A percentile compares a stretch with the other conserved stretches of the same genome.
Evolutionary conservation across 257 asterid species (phyloP).

Genomic region (Catharanthus roseus): DNA sequence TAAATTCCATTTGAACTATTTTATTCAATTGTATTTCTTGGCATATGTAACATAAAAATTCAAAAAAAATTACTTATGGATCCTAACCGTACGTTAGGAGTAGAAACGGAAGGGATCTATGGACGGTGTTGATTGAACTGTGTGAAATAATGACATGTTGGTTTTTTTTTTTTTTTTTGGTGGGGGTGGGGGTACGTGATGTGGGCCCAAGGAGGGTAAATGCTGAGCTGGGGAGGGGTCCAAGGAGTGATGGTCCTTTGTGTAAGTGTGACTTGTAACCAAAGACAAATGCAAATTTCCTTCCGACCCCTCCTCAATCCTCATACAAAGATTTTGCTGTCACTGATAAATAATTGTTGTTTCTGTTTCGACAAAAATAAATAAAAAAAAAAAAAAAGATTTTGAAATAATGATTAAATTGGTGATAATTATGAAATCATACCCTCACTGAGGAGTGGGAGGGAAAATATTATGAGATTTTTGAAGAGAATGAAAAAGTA

Average conservation of each 20-base stretch:
- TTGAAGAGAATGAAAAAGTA: conserved; percentile 12
- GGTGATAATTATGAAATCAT: not conserved
- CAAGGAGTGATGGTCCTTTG: conserved; percentile 34
- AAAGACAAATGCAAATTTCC: too few species aligned
- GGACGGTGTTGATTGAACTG: too few species aligned
- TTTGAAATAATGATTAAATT: not conserved
- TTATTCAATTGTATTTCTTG: too few species aligned
- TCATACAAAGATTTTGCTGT: not conserved
- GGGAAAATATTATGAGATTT: conserved; percentile 2
- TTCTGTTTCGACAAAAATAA: not conserved
- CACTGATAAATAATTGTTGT: conserved; percentile 9
- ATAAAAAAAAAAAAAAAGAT: too few species aligned
- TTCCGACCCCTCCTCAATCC: too few species aligned
- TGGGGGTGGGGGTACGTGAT: not conserved
- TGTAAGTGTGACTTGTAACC: conserved; percentile 42
- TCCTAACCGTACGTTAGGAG: not conserved
- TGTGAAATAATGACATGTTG: too few species aligned
- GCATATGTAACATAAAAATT: too few species aligned
- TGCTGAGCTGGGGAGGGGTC: conserved; percentile 24
- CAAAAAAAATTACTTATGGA: too few species aligned
- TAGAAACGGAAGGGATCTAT: too few species aligned
- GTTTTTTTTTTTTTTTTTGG: too few species aligned
- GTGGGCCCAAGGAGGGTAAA: conserved; percentile 27
- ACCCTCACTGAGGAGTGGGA: not conserved
- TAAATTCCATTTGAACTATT: too few species aligned